These are phyloP conservation scores for Heliamphora pulchella DNA, from an alignment of 179 eudicot species.

Conservation along the genomic window DNA sequence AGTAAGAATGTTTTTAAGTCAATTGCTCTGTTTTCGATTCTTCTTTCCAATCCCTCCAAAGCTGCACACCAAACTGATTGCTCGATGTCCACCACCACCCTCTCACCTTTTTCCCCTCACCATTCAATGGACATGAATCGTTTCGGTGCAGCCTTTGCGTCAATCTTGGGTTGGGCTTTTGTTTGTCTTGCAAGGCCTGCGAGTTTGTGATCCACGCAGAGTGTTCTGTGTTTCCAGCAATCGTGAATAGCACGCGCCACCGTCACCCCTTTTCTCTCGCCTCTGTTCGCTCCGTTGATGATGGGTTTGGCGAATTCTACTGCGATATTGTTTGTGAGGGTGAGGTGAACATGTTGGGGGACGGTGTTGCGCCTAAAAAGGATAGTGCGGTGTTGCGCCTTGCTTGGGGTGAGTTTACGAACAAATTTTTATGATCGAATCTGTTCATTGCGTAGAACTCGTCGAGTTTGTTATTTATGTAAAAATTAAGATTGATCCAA, in stretches of 20 bases:
- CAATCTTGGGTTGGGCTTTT: background rate
- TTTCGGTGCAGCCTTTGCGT: background rate
- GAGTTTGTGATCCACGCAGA: background rate
- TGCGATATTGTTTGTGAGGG: conserved; percentile 5
- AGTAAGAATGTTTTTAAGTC: too few relatives aligned
- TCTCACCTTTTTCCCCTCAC: background rate
- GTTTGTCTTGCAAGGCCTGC: background rate
- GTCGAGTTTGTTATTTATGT: too few relatives aligned
- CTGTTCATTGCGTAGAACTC: too few relatives aligned
- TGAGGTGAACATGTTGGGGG: background rate
- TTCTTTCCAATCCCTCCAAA: too few relatives aligned
- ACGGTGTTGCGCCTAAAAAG: too few relatives aligned
- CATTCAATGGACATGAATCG: background rate
- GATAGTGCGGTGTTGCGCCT: too few relatives aligned
- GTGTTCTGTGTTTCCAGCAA: background rate
- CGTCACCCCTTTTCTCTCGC: background rate
- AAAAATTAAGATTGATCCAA: too few relatives aligned
- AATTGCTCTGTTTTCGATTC: too few relatives aligned
- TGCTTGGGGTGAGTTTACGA: too few relatives aligned
- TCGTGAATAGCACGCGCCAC: background rate
- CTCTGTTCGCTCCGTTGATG: background rate
- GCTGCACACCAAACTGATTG: too few relatives aligned
- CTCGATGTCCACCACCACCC: background rate
- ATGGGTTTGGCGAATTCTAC: background rate
- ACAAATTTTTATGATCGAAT: too few relatives aligned